Base-by-base conservation (phyloP, 805 yeast species). In the Candida taoyuanica region DNA sequence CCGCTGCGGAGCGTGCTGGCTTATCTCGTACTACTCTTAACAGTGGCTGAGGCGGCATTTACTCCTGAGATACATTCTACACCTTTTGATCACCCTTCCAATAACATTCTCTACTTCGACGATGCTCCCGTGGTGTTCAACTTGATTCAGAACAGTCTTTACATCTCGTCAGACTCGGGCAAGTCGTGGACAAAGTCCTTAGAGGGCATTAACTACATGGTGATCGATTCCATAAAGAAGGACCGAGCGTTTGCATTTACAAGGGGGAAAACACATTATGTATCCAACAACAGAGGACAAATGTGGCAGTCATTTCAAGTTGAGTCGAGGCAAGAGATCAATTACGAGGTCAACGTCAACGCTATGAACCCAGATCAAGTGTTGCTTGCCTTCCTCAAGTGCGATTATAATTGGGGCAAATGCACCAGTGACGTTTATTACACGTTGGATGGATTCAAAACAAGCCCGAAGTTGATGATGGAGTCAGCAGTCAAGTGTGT, bases 81-180 rank as follows among this genome's bases (percentile, higher is more conserved):
- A 1, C 13, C 24, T 2, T 34, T 41, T 1, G 29, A 42, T 1
- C 21, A 36, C 7, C 25, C 46, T 3, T 53, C 60, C 11, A 43
- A 42, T 1, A n/a, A 37, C 6, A 9, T 54, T 1, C 27, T 52
- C 3, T 63, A 56, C 41, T 61, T 62, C 40, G 64, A 61, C 24
- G 65, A 62, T 40, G 55, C 64, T 12, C 52, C 66, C 3, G 35
- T 47, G 6, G 40, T 50, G 9, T 31, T 55, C 12, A 44, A 43
- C 17, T 23, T 55, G 21, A 46, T 43, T 17, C 29, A 59, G 1
- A 52, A 54, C 2, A 47, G 47, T n/a, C 32, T 77, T 5, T 68
- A 60, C 49, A 43, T 65, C 1, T 75, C 82, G 2, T 58, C 47
- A 9, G 71, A 79, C 49, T 72, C 69, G 34, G 80, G 78, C 7